phyloP scores from a whole-genome alignment of 2,329 filamentous ascomycete species.

The Hymenoscyphus occultus region DNA sequence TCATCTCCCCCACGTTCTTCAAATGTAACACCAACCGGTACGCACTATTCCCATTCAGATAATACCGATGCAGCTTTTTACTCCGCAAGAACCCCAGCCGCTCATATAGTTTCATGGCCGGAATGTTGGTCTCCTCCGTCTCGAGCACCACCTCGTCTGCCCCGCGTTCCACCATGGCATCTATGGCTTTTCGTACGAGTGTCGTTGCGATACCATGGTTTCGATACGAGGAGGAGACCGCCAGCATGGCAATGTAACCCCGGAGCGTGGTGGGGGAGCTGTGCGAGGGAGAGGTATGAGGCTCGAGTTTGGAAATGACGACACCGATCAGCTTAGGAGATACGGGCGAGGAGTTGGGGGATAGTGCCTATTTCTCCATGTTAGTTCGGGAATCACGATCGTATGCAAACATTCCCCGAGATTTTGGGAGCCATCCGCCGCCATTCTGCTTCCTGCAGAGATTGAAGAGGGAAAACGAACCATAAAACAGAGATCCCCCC shows the following conservation, averaged over 20 bases:
- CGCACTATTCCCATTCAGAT: constrained; percentile 92
- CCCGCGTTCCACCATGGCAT: constrained; percentile 78
- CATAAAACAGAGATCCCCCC: constrained; percentile 96
- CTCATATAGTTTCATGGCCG: constrained; percentile 91
- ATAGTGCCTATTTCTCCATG: constrained; percentile 48
- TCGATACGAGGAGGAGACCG: constrained; percentile 76
- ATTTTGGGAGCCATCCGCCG: background rate
- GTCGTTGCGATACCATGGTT: constrained; percentile 85
- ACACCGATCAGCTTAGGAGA: constrained; percentile 75
- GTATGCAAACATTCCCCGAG: background rate
- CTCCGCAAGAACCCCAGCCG: constrained; percentile 86
- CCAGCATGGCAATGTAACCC: constrained; percentile 98
- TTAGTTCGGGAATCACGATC: background rate
- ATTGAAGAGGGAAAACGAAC: constrained; percentile 44
- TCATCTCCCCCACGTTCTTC: constrained; percentile 33
- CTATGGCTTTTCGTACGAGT: constrained; percentile 85
- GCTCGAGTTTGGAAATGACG: constrained; percentile 91
- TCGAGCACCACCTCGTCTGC: constrained; percentile 96
- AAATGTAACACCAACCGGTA: constrained; percentile 75
- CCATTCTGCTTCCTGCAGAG: background rate
- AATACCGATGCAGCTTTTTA: constrained; percentile 92
- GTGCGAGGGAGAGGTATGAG: constrained; percentile 77
- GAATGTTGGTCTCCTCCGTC: constrained; percentile 88
- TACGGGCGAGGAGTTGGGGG: constrained; percentile 57
- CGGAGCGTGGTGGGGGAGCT: constrained; percentile 61